Conservation (phyloP, 805 yeast genomes). For the Wickerhamiella nectarea region DNA sequence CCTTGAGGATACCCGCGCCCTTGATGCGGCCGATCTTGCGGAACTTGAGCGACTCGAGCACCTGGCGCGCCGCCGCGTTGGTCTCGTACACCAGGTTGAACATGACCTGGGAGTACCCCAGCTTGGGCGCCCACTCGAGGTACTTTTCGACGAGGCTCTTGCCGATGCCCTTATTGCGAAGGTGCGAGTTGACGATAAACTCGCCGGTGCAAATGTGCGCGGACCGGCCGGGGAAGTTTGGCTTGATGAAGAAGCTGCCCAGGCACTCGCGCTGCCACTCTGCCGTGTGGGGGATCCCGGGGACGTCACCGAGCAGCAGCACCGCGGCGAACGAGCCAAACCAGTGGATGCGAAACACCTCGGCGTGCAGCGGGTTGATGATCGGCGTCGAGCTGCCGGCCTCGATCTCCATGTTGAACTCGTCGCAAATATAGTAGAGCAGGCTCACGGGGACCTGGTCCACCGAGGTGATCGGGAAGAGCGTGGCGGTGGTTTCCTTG, state of each 20-base stretch:
- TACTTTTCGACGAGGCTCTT: conserved; percentile 70
- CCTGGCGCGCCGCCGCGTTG: conserved; percentile 66
- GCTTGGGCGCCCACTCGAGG: conserved; percentile 77
- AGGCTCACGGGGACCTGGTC: conserved; percentile 65
- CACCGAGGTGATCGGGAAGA: conserved; percentile 65
- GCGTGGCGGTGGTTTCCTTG: conserved; percentile 65
- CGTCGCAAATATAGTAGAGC: conserved; percentile 72
- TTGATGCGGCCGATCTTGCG: conserved; percentile 65
- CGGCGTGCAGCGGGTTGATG: conserved; percentile 62
- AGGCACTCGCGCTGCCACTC: conserved; percentile 91
- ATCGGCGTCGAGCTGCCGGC: conserved; percentile 81
- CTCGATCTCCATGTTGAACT: conserved; percentile 83
- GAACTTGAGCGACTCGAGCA: conserved; percentile 66
- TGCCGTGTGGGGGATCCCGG: conserved; percentile 32
- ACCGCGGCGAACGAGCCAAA: conserved; percentile 73
- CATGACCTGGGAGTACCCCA: conserved; percentile 74
- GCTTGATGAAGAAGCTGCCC: conserved; percentile 73
- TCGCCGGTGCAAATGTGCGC: conserved; percentile 87
- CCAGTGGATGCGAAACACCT: conserved; percentile 77
- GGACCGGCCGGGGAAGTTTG: conserved; percentile 85
- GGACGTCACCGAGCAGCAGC: conserved; percentile 62
- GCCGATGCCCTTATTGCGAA: conserved; percentile 86
- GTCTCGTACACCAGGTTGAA: conserved; percentile 83
- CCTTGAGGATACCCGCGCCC: conserved; percentile 80
- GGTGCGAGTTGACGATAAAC: conserved; percentile 82